A percentile compares a stretch with the other conserved stretches of the same genome.
Evolutionary conservation across 2,329 filamentous ascomycete species (phyloP).

Genomic region (Exophiala dermatitidis): DNA sequence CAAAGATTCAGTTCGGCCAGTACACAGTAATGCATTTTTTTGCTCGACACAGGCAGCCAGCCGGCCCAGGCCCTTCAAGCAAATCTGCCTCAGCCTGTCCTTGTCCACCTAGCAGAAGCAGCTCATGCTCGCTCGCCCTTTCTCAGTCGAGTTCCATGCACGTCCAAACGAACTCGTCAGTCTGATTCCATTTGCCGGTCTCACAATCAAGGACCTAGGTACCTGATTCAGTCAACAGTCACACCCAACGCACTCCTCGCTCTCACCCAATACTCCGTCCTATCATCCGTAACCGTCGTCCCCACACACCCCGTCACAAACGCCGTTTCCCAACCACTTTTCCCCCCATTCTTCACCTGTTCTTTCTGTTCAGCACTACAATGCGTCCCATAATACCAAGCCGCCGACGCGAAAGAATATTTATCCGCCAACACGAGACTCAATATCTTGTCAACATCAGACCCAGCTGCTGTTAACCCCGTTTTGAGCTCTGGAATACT

Average conservation of each 20-base stretch:
- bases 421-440: conserved; percentile 45
- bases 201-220: too few relatives aligned
- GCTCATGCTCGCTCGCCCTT: too few relatives aligned
- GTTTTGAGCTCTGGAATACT: conserved; percentile 40
- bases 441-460: conserved; percentile 41
- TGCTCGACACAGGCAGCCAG: too few relatives aligned
- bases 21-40: too few relatives aligned
- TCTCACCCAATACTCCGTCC: conserved; percentile 45
- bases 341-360: conserved; percentile 41
- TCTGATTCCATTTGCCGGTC: too few relatives aligned
- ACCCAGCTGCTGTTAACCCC: conserved; percentile 30
- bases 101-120: too few relatives aligned
- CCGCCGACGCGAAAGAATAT: conserved; percentile 52
- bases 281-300: conserved; percentile 41
- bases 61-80: too few relatives aligned
- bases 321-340: conserved; percentile 42
- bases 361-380: conserved; percentile 42
- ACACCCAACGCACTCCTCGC: conserved; percentile 39
- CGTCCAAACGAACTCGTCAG: too few relatives aligned
- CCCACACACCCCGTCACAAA: conserved; percentile 52
- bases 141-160: too few relatives aligned
- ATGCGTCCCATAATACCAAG: conserved; percentile 55
- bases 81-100: too few relatives aligned
- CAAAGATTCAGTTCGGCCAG: too few relatives aligned
- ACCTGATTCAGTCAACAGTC: not conserved